Evolutionary conservation across 108 stramenopile species (phyloP).

Genomic region (Nitzschia inconspicua): DNA sequence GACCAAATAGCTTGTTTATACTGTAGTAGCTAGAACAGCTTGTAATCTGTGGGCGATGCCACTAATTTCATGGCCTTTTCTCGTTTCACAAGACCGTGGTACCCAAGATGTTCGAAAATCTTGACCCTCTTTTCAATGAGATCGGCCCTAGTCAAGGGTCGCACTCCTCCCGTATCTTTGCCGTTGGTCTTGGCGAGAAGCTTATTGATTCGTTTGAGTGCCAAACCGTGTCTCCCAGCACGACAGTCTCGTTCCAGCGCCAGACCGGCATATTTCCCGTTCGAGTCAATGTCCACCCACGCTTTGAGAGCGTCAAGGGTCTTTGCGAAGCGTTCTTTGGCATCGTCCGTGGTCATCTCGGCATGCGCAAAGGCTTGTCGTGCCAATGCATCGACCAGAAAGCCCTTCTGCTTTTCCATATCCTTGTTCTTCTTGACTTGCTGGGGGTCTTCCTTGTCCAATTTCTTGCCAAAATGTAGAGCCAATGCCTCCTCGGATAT

Average conservation of each 20-base stretch:
- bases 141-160: conserved; percentile 27
- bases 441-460: conserved; percentile 31
- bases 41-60: conserved; percentile 19
- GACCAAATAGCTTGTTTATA: too few species aligned
- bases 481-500: conserved; percentile 39
- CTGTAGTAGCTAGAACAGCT: conserved; percentile 32
- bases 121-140: conserved; percentile 22
- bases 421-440: conserved; percentile 37
- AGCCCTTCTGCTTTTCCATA: conserved; percentile 39
- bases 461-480: conserved; percentile 35
- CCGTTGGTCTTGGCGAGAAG: conserved; percentile 31
- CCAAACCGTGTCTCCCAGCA: conserved; percentile 17
- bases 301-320: conserved; percentile 25
- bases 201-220: conserved; percentile 37
- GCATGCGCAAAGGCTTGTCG: conserved; percentile 29
- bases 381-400: conserved; percentile 37
- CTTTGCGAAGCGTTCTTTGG: conserved; percentile 14
- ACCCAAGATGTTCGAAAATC: conserved; percentile 26
- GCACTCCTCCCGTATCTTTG: conserved; percentile 40
- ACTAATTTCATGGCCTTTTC: conserved; percentile 24
- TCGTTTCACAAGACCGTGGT: conserved; percentile 13
- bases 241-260: conserved; percentile 28
- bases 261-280: conserved; percentile 32
- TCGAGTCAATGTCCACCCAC: conserved; percentile 41
- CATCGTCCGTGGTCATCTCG: conserved; percentile 21